These are phyloP conservation scores for Pseudogymnoascus sp. DNA, from an alignment of 2,329 filamentous ascomycete species.

Conservation along the genomic window DNA sequence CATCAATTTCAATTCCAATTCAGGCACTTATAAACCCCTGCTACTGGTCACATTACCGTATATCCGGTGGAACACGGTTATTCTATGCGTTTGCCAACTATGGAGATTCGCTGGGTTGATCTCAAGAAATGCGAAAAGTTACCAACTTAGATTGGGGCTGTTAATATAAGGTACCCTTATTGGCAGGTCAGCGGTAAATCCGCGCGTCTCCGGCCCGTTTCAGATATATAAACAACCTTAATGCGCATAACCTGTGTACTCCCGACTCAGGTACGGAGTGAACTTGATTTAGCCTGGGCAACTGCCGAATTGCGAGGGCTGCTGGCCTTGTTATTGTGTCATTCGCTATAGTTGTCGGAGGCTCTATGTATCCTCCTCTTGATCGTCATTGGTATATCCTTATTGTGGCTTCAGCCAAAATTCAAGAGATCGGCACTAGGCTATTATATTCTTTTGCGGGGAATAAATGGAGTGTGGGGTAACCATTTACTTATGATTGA, in stretches of 20 bases:
- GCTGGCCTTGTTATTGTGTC: not conserved
- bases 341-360: not conserved
- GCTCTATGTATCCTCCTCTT: not conserved
- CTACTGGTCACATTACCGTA: not conserved
- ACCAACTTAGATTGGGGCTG: not conserved
- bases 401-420: constrained; percentile 8
- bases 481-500: not conserved
- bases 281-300: not conserved
- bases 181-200: not conserved
- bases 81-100: not conserved
- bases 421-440: not conserved
- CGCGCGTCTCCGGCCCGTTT: not conserved
- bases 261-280: not conserved
- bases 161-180: not conserved
- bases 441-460: not conserved
- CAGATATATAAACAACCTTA: not conserved
- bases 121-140: not conserved
- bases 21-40: not conserved
- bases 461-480: not conserved
- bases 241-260: not conserved
- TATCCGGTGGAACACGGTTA: not conserved
- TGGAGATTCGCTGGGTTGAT: constrained; percentile 2
- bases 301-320: not conserved
- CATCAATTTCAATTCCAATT: not conserved
- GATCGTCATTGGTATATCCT: not conserved